Percentiles rank a stretch among this genome's conserved stretches.
Evolutionary conservation across 805 yeast species (phyloP).

Genomic region (Starmera quercuum): DNA sequence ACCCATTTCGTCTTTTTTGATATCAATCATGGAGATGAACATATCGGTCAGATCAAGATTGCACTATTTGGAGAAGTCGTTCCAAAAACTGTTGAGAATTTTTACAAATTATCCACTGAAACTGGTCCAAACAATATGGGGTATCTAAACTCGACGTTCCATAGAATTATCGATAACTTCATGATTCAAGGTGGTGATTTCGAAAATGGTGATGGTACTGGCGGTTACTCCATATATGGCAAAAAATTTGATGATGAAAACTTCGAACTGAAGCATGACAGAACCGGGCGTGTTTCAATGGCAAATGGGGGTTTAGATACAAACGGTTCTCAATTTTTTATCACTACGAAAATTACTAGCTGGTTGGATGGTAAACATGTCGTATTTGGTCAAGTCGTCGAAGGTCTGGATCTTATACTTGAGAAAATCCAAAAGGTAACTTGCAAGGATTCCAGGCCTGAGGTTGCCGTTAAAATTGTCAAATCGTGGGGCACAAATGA

Average conservation of each 20-base stretch:
- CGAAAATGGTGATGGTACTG: slow-evolving; percentile 56
- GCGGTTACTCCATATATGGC: slow-evolving; percentile 79
- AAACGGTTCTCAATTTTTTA: slow-evolving; percentile 65
- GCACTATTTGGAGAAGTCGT: slow-evolving; percentile 61
- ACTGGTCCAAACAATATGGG: slow-evolving; percentile 21
- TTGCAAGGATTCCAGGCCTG: slow-evolving; percentile 34
- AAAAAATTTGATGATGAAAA: slow-evolving; percentile 70
- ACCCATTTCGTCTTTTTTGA: slow-evolving; percentile 19
- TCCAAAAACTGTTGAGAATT: slow-evolving; percentile 58
- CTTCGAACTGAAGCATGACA: slow-evolving; percentile 57
- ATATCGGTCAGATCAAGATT: slow-evolving; percentile 32
- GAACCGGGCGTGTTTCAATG: slow-evolving; percentile 64
- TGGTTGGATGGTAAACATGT: slow-evolving; percentile 57
- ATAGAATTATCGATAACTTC: slow-evolving; percentile 61
- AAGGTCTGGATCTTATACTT: slow-evolving; percentile 54
- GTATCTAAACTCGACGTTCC: slow-evolving; percentile 62
- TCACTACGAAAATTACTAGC: slow-evolving; percentile 41
- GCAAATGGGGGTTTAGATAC: slow-evolving; percentile 64
- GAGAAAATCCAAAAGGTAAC: slow-evolving; percentile 51
- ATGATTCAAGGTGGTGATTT: slow-evolving; percentile 90
- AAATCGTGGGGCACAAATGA: slow-evolving; percentile 23
- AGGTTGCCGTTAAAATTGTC: slow-evolving; percentile 32
- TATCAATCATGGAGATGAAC: slow-evolving; percentile 12
- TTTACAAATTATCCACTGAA: slow-evolving; percentile 37
- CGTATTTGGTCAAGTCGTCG: slow-evolving; percentile 70